Conservation (phyloP, 1,284 basidiomycete genomes). For the Cutaneotrichosporon dermatis region DNA sequence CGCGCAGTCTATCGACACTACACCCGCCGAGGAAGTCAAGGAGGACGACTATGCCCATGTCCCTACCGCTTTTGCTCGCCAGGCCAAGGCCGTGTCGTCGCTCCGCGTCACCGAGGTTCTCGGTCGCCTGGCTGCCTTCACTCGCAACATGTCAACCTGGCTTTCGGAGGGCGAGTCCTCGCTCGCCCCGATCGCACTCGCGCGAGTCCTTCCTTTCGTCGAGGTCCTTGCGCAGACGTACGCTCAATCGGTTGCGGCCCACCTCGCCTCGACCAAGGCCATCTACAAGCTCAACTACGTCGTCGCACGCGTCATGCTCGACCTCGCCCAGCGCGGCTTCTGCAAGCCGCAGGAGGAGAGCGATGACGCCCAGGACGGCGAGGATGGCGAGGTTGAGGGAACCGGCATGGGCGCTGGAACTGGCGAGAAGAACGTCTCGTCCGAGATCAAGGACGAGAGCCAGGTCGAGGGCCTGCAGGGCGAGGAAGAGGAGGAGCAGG, state of each 20-base stretch:
- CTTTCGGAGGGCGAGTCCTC: constrained; percentile 11
- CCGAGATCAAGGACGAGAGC: constrained; percentile 90
- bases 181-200: constrained; percentile 21
- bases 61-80: constrained; percentile 26
- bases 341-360: constrained; percentile 76
- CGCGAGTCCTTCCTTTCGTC: constrained; percentile 42
- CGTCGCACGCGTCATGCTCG: constrained; percentile 67
- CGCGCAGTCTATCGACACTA: constrained; percentile 57
- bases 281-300: constrained; percentile 82
- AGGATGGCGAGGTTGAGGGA: constrained; percentile 59
- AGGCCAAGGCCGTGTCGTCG: constrained; percentile 24
- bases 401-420: constrained; percentile 80
- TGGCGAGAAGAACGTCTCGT: constrained; percentile 80
- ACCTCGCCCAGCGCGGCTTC: constrained; percentile 81
- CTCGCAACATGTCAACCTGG: constrained; percentile 11
- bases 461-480: constrained; percentile 90
- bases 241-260: constrained; percentile 45
- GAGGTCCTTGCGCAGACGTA: constrained; percentile 57
- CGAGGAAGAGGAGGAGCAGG: constrained; percentile 57
- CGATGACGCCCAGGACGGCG: constrained; percentile 52
- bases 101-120: constrained; percentile 42
- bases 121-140: constrained; percentile 31
- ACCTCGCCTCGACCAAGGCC: constrained; percentile 55
- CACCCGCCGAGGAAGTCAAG: constrained; percentile 11
- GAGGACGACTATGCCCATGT: constrained; percentile 41